Conservation (phyloP, 371 early-diverging fungal genomes). For the Quaeritorhiza haematococci region DNA sequence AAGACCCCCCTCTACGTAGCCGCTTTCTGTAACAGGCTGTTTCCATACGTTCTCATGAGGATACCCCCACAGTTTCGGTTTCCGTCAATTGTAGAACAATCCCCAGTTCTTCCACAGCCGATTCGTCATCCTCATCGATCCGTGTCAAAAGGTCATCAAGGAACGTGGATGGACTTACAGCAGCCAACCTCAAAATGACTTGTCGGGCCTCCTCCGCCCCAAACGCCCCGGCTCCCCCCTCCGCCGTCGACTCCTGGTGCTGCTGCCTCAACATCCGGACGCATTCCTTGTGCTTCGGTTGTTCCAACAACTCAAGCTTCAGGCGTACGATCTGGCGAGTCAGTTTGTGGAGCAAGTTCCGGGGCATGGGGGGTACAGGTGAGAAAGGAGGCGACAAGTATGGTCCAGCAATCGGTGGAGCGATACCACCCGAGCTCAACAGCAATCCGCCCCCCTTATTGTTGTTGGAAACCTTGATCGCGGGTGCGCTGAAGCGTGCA, state of each 20-base stretch:
- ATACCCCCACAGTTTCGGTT: slow-evolving; percentile 31
- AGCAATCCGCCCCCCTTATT: neutral
- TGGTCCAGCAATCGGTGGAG: slow-evolving; percentile 21
- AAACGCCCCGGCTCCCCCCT: slow-evolving; percentile 12
- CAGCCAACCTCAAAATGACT: slow-evolving; percentile 35
- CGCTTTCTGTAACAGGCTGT: too few species aligned
- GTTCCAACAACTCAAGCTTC: slow-evolving; percentile 32
- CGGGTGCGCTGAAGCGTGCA: neutral
- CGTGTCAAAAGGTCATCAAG: slow-evolving; percentile 38
- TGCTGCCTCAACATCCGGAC: slow-evolving; percentile 24
- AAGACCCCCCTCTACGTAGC: too few species aligned
- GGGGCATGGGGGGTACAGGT: slow-evolving; percentile 28
- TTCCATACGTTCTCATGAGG: too few species aligned
- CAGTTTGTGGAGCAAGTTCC: slow-evolving; percentile 28
- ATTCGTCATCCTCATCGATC: slow-evolving; percentile 35
- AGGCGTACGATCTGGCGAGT: slow-evolving; percentile 36
- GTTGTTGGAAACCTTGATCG: slow-evolving; percentile 1
- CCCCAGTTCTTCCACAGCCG: slow-evolving; percentile 39
- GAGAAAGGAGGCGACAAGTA: too few species aligned
- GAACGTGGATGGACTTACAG: slow-evolving; percentile 40
- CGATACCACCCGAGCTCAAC: neutral
- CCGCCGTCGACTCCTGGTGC: neutral
- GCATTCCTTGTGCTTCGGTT: slow-evolving; percentile 26
- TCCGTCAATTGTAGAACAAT: slow-evolving; percentile 37
- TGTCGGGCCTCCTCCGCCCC: slow-evolving; percentile 28